These are phyloP conservation scores for Saturnispora saitoi DNA, from an alignment of 805 yeast species.

Conservation along the genomic window DNA sequence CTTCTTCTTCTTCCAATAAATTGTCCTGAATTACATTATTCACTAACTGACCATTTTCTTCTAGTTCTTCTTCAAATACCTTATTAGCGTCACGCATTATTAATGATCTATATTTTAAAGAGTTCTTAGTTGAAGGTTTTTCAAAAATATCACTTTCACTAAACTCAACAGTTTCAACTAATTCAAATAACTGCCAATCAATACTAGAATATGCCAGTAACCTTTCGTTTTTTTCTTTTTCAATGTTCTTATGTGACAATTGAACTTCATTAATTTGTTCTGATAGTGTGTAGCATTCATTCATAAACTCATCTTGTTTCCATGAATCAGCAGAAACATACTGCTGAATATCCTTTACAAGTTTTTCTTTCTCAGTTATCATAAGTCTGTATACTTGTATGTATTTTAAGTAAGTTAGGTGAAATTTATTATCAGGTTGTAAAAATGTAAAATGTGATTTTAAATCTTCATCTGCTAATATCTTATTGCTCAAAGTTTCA, in stretches of 20 bases:
- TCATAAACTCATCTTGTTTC: constrained; percentile 30
- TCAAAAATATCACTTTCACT: constrained; percentile 53
- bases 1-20: constrained; percentile 2
- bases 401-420: constrained; percentile 40
- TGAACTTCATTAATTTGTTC: constrained; percentile 35
- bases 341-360: constrained; percentile 7
- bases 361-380: constrained; percentile 20
- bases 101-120: constrained; percentile 53
- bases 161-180: constrained; percentile 63
- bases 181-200: constrained; percentile 80
- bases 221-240: constrained; percentile 30
- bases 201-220: constrained; percentile 59
- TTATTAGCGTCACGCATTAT: constrained; percentile 37
- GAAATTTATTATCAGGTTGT: constrained; percentile 48
- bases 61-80: constrained; percentile 29
- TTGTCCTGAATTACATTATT: constrained; percentile 14
- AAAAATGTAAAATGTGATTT: constrained; percentile 63
- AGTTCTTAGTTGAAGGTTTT: constrained; percentile 47
- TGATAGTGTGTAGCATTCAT: constrained; percentile 48
- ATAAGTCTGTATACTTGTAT: constrained; percentile 47
- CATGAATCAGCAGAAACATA: constrained; percentile 19
- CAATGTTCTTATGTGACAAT: constrained; percentile 24
- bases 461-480: constrained; percentile 26
- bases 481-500: constrained; percentile 26
- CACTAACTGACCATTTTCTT: constrained; percentile 15